These are phyloP conservation scores for Papiliotrema terrestris DNA, from an alignment of 1,284 basidiomycete species.

Conservation along the genomic window DNA sequence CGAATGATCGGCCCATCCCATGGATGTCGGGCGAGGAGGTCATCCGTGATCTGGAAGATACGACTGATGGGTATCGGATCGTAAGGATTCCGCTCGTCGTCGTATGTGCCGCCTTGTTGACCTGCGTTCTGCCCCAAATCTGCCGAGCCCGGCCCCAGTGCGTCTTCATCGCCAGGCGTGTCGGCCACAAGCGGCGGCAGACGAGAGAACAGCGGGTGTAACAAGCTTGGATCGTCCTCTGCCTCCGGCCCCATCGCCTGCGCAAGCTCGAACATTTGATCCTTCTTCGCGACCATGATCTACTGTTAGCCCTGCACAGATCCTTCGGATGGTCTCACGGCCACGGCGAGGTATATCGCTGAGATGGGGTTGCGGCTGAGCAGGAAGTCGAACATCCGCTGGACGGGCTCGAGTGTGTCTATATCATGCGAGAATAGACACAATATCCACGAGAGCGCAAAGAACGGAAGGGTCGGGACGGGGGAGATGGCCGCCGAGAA, in stretches of 20 bases:
- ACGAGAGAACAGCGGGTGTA: conserved; percentile 73
- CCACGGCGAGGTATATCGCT: conserved; percentile 74
- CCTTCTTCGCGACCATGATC: conserved; percentile 48
- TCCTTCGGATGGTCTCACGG: conserved; percentile 55
- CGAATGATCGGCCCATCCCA: conserved; percentile 34
- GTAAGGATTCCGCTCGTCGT: conserved; percentile 33
- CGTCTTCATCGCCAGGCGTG: conserved; percentile 20
- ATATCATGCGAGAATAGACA: conserved; percentile 89
- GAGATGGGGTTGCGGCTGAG: conserved; percentile 74
- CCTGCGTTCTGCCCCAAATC: neutral
- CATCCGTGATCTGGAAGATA: conserved; percentile 40
- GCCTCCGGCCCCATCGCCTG: conserved; percentile 33
- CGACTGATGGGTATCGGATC: conserved; percentile 36
- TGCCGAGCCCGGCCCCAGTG: neutral
- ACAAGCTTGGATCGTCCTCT: conserved; percentile 43
- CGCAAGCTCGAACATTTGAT: conserved; percentile 38
- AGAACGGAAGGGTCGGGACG: conserved; percentile 49
- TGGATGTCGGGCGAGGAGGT: conserved; percentile 38
- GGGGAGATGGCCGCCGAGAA: conserved; percentile 47
- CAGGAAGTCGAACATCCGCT: conserved; percentile 84
- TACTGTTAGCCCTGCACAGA: conserved; percentile 10
- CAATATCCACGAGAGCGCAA: conserved; percentile 82
- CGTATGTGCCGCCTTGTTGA: conserved; percentile 1
- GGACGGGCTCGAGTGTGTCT: conserved; percentile 74
- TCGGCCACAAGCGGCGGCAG: conserved; percentile 62